Evolutionary conservation across 345 rosid genomes (phyloP).

Genomic region (Arabis hirsuta): DNA sequence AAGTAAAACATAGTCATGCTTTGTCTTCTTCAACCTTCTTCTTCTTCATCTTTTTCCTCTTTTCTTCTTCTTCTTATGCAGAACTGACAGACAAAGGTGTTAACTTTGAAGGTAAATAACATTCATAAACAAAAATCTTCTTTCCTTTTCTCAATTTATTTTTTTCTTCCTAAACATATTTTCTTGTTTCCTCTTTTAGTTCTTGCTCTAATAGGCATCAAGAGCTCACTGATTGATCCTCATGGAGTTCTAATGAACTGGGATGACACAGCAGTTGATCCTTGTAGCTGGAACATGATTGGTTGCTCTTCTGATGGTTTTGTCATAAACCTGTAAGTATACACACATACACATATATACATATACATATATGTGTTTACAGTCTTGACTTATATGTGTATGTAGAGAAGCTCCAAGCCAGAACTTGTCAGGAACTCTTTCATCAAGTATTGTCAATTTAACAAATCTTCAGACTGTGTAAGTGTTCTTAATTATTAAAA

Average conservation of each 20-base stretch:
- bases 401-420: conserved; percentile 90
- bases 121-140: background rate
- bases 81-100: conserved; percentile 80
- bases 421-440: conserved; percentile 70
- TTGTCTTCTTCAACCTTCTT: conserved; percentile 45
- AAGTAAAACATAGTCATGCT: conserved; percentile 13
- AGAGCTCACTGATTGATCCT: conserved; percentile 60
- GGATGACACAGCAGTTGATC: conserved; percentile 84
- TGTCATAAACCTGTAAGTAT: conserved; percentile 71
- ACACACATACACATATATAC: conserved; percentile 9
- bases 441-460: conserved; percentile 76
- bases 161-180: background rate
- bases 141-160: background rate
- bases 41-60: conserved; percentile 27
- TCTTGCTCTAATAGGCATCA: conserved; percentile 73
- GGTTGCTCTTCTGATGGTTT: conserved; percentile 69
- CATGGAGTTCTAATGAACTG: conserved; percentile 64
- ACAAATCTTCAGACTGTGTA: conserved; percentile 81
- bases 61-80: conserved; percentile 54
- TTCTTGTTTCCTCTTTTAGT: conserved; percentile 50
- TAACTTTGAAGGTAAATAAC: conserved; percentile 75
- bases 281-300: conserved; percentile 86
- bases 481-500: conserved; percentile 38
- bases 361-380: background rate
- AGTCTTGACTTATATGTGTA: conserved; percentile 13